These are phyloP conservation scores for Boletellus emodensis DNA, from an alignment of 768 basidiomycete species.

Conservation along the genomic window DNA sequence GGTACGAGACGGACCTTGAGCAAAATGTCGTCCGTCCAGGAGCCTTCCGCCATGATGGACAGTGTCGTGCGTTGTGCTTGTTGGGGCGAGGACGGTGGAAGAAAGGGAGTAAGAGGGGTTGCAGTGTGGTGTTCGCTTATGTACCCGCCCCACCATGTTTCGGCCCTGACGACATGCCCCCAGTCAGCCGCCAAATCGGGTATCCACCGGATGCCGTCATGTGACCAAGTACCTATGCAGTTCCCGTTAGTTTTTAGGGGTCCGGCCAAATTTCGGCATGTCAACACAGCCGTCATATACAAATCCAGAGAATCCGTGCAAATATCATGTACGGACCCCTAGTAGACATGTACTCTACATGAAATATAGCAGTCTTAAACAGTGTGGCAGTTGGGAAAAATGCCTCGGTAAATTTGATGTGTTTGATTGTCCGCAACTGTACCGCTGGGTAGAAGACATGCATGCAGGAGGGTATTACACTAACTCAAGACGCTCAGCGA, in stretches of 20 bases:
- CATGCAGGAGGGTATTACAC: conserved; percentile 29
- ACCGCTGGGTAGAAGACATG: conserved; percentile 16
- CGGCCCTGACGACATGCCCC: conserved; percentile 23
- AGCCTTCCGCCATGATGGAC: conserved; percentile 46
- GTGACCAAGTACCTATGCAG: neutral
- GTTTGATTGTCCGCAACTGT: too few relatives aligned
- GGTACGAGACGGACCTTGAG: conserved; percentile 56
- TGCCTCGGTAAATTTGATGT: too few relatives aligned
- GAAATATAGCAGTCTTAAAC: too few relatives aligned
- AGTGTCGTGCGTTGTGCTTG: neutral
- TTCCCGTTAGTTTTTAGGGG: too few relatives aligned
- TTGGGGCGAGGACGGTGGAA: conserved; percentile 3
- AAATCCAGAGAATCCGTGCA: too few relatives aligned
- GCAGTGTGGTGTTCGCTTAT: conserved; percentile 20
- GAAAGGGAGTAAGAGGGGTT: conserved; percentile 19
- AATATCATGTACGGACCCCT: too few relatives aligned
- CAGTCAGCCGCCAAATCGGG: conserved; percentile 10
- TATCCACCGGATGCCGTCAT: neutral
- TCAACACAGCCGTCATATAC: too few relatives aligned
- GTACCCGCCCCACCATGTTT: conserved; percentile 12
- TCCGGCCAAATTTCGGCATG: too few relatives aligned
- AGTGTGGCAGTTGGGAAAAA: too few relatives aligned
- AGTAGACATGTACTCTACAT: too few relatives aligned
- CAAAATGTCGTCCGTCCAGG: conserved; percentile 75
- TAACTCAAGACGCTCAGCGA: conserved; percentile 10